A percentile compares a stretch with the other conserved stretches of the same genome.
phyloP scores from a whole-genome alignment of 768 basidiomycete species.

The Hysterangium stoloniferum region DNA sequence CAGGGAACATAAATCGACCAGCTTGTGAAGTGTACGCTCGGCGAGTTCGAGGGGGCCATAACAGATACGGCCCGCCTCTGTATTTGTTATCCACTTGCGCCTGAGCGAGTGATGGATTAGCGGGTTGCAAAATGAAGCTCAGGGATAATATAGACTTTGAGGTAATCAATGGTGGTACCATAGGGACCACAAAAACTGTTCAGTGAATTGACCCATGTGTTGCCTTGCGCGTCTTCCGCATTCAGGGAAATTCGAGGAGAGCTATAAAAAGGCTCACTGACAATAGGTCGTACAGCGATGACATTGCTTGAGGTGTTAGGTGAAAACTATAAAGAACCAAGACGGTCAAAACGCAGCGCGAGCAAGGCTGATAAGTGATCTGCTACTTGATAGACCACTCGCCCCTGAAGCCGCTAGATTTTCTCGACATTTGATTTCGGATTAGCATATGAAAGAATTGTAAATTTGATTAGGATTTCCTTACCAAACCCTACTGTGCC shows the following conservation, averaged over 20 bases:
- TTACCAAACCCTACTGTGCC: no score
- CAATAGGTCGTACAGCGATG: constrained; percentile 16
- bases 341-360: constrained; percentile 13
- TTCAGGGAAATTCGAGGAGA: constrained; percentile 15
- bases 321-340: constrained; percentile 17
- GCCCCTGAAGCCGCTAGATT: constrained; percentile 10
- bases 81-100: constrained; percentile 13
- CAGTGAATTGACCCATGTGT: background rate
- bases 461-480: no score
- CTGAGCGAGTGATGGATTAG: background rate
- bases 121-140: constrained; percentile 12
- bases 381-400: constrained; percentile 15
- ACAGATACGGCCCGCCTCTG: background rate
- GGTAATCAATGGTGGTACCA: constrained; percentile 8
- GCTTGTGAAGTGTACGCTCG: constrained; percentile 13
- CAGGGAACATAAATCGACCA: constrained; percentile 12
- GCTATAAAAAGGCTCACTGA: constrained; percentile 17
- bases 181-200: constrained; percentile 18
- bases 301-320: background rate
- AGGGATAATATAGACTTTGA: constrained; percentile 10
- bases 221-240: background rate
- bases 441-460: no score
- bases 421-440: no score
- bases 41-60: constrained; percentile 14
- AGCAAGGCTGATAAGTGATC: constrained; percentile 12